Conservation (phyloP, 768 basidiomycete species). For the Coprinellus micaceus region DNA sequence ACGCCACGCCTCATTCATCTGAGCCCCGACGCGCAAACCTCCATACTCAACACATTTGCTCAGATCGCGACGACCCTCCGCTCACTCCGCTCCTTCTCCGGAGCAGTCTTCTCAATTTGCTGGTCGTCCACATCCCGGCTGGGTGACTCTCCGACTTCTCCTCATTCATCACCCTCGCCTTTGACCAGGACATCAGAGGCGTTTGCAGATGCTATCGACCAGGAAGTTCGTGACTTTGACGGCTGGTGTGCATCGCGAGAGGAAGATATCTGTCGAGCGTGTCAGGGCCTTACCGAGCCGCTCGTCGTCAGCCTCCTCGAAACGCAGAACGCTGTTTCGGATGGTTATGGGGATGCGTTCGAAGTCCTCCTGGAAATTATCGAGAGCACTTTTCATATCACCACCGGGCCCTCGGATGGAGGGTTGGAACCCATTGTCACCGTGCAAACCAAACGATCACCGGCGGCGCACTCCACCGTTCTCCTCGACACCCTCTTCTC, state of each 20-base stretch:
- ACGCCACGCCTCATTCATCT: conserved; percentile 65
- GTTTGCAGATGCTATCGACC: conserved; percentile 70
- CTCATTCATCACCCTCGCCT: conserved; percentile 5
- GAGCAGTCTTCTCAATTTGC: background rate
- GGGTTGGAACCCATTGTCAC: background rate
- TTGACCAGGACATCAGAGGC: conserved; percentile 61
- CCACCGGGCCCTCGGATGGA: conserved; percentile 13
- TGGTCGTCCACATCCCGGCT: conserved; percentile 12
- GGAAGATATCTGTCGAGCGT: conserved; percentile 60
- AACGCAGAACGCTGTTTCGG: conserved; percentile 55
- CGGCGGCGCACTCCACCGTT: conserved; percentile 51
- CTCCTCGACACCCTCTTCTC: conserved; percentile 62
- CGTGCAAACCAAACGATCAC: conserved; percentile 26
- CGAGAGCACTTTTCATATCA: conserved; percentile 26
- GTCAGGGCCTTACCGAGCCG: conserved; percentile 40
- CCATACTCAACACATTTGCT: conserved; percentile 59
- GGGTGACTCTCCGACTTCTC: background rate
- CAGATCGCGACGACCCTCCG: conserved; percentile 56
- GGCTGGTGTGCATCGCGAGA: conserved; percentile 70
- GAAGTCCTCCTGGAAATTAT: conserved; percentile 52
- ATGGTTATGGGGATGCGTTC: conserved; percentile 57
- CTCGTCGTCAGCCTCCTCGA: conserved; percentile 64
- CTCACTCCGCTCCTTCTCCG: conserved; percentile 56
- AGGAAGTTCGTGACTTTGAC: conserved; percentile 56
- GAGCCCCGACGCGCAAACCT: conserved; percentile 61